Evolutionary conservation across 139 green algal genomes (phyloP).

Genomic region (Chlamydomonas sp.): DNA sequence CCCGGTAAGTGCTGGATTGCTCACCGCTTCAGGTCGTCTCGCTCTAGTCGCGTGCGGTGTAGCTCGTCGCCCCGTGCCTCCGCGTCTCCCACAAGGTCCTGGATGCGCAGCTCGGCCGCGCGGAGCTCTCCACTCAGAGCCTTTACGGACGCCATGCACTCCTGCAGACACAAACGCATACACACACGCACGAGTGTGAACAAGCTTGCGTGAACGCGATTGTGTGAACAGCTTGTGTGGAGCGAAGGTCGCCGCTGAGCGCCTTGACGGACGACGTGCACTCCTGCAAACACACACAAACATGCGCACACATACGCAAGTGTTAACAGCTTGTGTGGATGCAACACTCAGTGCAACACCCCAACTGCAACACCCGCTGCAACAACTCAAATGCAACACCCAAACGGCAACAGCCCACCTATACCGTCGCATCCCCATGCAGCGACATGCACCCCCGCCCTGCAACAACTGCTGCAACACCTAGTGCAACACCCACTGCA

Average conservation of each 20-base stretch:
- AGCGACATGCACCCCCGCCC: conserved; percentile 35
- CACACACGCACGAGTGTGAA: too few relatives aligned
- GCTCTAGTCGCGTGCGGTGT: conserved; percentile 20
- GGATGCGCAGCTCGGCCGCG: conserved; percentile 33
- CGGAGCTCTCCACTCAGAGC: conserved; percentile 37
- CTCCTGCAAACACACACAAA: conserved; percentile 21
- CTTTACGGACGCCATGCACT: conserved; percentile 51
- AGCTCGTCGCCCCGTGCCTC: conserved; percentile 27
- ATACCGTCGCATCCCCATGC: conserved; percentile 54
- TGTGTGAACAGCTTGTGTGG: too few relatives aligned
- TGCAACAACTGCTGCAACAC: neutral
- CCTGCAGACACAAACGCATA: too few relatives aligned
- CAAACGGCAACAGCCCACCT: conserved; percentile 12
- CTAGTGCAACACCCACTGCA: neutral
- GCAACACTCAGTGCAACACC: neutral
- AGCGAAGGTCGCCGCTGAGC: conserved; percentile 44
- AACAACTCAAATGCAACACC: neutral
- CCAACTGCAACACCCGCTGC: neutral
- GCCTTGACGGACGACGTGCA: conserved; percentile 41
- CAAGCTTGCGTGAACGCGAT: too few relatives aligned
- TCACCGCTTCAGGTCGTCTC: conserved; percentile 26
- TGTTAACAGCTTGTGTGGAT: neutral
- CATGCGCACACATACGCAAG: neutral
- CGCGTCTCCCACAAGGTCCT: conserved; percentile 37
- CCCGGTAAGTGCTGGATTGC: too few relatives aligned